phyloP scores from a whole-genome alignment of 2,329 filamentous ascomycete genomes.

The Penicillium oxalicum region DNA sequence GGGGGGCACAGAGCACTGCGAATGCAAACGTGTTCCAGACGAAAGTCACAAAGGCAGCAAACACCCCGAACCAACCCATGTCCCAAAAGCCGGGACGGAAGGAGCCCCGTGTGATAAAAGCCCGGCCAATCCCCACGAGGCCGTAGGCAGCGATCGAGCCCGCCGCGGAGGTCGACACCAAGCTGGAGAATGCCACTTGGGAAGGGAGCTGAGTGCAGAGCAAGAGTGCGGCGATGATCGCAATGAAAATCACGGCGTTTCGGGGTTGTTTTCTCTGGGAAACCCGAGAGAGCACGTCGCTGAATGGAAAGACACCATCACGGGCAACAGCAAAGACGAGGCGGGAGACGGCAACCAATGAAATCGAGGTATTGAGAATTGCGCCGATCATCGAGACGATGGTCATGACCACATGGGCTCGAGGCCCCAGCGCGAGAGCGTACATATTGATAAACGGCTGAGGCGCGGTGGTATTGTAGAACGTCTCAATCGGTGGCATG shows the following conservation, averaged over 20 bases:
- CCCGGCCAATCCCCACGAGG: conserved; percentile 39
- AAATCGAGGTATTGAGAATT: conserved; percentile 46
- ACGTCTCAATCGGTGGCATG: conserved; percentile 27
- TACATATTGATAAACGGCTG: conserved; percentile 25
- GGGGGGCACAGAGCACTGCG: conserved; percentile 40
- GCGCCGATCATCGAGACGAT: conserved; percentile 17
- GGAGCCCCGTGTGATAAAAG: conserved; percentile 39
- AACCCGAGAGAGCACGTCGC: conserved; percentile 47
- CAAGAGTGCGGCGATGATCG: conserved; percentile 45
- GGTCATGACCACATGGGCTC: conserved; percentile 21
- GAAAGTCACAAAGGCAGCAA: conserved; percentile 40
- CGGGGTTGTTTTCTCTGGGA: conserved; percentile 48
- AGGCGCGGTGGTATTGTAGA: conserved; percentile 24
- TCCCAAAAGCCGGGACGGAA: conserved; percentile 43
- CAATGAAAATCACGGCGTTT: conserved; percentile 51
- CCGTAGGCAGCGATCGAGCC: conserved; percentile 43
- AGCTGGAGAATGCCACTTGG: conserved; percentile 42
- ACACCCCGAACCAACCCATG: conserved; percentile 37
- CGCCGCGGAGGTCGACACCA: conserved; percentile 44
- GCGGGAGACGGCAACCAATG: conserved; percentile 49
- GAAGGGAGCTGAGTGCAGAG: conserved; percentile 52
- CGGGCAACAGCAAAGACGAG: conserved; percentile 54
- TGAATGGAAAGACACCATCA: conserved; percentile 52
- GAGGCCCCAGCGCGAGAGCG: conserved; percentile 17
- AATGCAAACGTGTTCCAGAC: conserved; percentile 46